phyloP scores from a whole-genome alignment of 2,329 filamentous ascomycete genomes.

The Penicillium verrucosum region DNA sequence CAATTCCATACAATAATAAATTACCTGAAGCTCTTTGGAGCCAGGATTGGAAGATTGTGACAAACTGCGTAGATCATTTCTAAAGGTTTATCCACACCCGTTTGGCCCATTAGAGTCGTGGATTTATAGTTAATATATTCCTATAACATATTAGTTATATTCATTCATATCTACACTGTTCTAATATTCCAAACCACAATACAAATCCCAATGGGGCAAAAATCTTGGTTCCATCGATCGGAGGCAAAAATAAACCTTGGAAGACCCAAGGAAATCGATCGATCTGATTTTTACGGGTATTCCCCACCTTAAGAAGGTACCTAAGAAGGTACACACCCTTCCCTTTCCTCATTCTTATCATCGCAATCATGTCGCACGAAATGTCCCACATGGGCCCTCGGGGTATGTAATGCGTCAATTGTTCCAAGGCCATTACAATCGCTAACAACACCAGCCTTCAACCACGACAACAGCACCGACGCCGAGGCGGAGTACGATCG shows the following conservation, averaged over 20 bases:
- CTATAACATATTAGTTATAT: background rate
- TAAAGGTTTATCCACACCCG: background rate
- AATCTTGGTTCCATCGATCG: background rate
- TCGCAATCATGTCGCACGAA: conserved; percentile 38
- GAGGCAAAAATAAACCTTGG: conserved; percentile 2
- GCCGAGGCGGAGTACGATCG: conserved; percentile 89
- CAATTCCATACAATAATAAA: background rate
- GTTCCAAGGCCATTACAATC: background rate
- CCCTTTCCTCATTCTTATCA: background rate
- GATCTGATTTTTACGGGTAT: conserved; percentile 20
- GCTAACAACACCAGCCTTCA: conserved; percentile 60
- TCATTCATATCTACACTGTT: background rate
- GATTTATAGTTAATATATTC: background rate
- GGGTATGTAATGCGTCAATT: conserved; percentile 28
- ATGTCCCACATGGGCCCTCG: conserved; percentile 43
- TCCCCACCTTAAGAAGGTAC: conserved; percentile 10
- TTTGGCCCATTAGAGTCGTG: background rate
- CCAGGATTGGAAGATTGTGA: background rate
- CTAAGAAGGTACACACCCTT: background rate
- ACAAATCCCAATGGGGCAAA: background rate
- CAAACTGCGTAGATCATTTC: background rate
- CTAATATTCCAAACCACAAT: background rate
- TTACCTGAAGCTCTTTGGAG: background rate
- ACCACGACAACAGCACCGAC: conserved; percentile 63
- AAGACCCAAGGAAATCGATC: conserved; percentile 14